Conservation (phyloP, 139 green algal genomes). For the Chlorella sp. region DNA sequence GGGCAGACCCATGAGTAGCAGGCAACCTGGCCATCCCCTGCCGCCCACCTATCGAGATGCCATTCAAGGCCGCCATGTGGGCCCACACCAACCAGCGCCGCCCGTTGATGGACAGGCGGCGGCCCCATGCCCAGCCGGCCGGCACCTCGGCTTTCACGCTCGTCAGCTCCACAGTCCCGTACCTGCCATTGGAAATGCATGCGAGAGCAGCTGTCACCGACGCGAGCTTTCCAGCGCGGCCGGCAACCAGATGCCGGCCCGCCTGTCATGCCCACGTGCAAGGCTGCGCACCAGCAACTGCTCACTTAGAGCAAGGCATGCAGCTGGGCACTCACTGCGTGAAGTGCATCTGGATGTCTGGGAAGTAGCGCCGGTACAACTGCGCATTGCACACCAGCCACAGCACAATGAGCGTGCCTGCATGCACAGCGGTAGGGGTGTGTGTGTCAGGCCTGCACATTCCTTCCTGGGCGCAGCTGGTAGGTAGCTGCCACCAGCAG, state of each 20-base stretch:
- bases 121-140: background rate
- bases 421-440: too few relatives aligned
- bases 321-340: conserved; percentile 16
- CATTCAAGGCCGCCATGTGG: conserved; percentile 31
- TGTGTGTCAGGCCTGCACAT: too few relatives aligned
- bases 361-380: conserved; percentile 42
- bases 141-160: background rate
- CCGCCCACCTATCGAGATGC: background rate
- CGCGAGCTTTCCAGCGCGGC: background rate
- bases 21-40: too few relatives aligned
- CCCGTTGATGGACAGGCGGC: background rate
- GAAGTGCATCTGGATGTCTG: conserved; percentile 47
- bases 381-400: conserved; percentile 47
- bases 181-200: background rate
- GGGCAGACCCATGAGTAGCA: too few relatives aligned
- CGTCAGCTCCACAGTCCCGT: conserved; percentile 31
- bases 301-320: too few relatives aligned
- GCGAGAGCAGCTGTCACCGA: background rate
- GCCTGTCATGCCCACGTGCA: too few relatives aligned
- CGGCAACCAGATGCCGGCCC: background rate
- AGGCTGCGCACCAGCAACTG: too few relatives aligned
- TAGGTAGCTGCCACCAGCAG: too few relatives aligned
- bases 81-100: conserved; percentile 25
- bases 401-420: conserved; percentile 26
- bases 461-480: too few relatives aligned